Base-by-base conservation (phyloP, 2,329 filamentous ascomycete species). In the Drechslerella coelobrocha region DNA sequence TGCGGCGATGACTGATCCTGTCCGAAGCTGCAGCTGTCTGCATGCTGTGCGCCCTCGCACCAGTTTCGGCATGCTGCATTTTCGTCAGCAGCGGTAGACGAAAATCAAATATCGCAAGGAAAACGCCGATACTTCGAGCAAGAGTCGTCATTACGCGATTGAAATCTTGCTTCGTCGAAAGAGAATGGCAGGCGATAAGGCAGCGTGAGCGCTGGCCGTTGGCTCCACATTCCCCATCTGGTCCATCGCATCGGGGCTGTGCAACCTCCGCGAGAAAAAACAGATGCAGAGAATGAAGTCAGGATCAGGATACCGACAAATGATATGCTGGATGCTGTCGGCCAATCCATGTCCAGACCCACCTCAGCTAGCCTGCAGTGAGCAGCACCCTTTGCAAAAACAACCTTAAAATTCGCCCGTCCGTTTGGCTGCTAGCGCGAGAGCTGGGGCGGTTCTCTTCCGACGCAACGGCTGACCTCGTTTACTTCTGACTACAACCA, bases 171-270 rank as follows among this genome's bases (percentile, higher is more conserved):
- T 14, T n/a, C 4, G 5, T 39, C 12, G 12, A 14, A n/a, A n/a
- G 17, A n/a, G 17, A 39, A n/a, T 14, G 17, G 34, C 34, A 39
- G 34, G 34, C 17, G 34, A 39, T 39, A n/a, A 10, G n/a, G n/a
- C n/a, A n/a, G n/a, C n/a, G n/a, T n/a, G n/a, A n/a, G n/a, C n/a
- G n/a, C n/a, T n/a, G n/a, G 43, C 37, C 23, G 12, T 45, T 53
- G 24, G 39, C 41, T 53, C 50, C 8, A 24, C 21, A 43, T 62
- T 55, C 23, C 26, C 2, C 19, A 27, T 24, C 37, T 45, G 41
- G 24, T 10, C 57, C 27, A 55, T 71, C 48, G 59, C 27, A 50
- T 71, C 48, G 59, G 45, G 66, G 66, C 66, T 71, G 66, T 63
- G 59, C 65, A 59, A 59, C 43, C 50, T 14, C 54, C 19, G 14